phyloP scores from a whole-genome alignment of 768 basidiomycete species.

The Pluteus cervinus region DNA sequence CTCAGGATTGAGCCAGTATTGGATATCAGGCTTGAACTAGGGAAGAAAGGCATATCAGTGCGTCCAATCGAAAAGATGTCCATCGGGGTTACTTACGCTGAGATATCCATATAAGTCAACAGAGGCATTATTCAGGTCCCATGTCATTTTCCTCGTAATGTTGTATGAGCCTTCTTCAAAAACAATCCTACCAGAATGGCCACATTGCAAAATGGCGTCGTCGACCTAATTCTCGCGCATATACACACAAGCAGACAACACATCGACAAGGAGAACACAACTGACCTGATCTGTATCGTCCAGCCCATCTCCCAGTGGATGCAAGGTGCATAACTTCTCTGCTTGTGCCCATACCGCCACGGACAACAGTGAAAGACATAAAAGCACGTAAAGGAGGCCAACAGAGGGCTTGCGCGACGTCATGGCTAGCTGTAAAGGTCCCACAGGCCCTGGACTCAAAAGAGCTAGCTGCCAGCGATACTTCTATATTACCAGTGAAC shows the following conservation, averaged over 20 bases:
- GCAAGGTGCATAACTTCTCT: conserved; percentile 18
- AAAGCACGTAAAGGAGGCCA: too few species aligned
- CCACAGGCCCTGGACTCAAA: too few species aligned
- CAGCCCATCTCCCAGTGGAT: conserved; percentile 28
- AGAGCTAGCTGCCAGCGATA: too few species aligned
- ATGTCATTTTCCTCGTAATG: conserved; percentile 52
- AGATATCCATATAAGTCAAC: conserved; percentile 42
- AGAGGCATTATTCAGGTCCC: conserved; percentile 37
- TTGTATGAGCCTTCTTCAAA: conserved; percentile 42
- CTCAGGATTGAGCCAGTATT: conserved; percentile 48
- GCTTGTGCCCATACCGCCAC: too few species aligned
- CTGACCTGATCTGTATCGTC: conserved; percentile 35
- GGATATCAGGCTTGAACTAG: conserved; percentile 47
- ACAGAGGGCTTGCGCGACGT: too few species aligned
- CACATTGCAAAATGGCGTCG: conserved; percentile 41
- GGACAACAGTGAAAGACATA: too few species aligned
- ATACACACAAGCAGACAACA: not conserved
- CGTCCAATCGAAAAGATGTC: not conserved
- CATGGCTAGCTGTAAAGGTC: too few species aligned
- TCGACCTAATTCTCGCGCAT: conserved; percentile 29
- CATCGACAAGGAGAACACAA: conserved; percentile 2
- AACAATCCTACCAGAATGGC: conserved; percentile 37
- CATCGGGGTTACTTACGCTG: conserved; percentile 24
- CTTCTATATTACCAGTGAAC: too few species aligned
- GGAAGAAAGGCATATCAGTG: not conserved